These are phyloP conservation scores for Parastagonospora avenae DNA, from an alignment of 2,329 filamentous ascomycete genomes.

Conservation along the genomic window DNA sequence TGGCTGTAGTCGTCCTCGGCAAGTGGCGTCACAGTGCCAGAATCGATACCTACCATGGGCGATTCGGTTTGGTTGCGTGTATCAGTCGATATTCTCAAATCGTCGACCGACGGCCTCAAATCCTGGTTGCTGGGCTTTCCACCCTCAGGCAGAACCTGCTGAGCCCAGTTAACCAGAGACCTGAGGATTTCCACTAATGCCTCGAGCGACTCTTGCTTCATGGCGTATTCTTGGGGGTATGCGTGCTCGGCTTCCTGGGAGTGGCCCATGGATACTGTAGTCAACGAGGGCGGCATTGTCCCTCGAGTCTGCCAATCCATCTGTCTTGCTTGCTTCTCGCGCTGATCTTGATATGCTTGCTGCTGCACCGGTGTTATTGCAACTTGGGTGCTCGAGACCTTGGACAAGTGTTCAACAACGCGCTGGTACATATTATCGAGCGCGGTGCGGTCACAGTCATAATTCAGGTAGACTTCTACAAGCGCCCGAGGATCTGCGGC, in stretches of 20 bases:
- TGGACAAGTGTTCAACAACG: constrained; percentile 91
- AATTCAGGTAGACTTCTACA: constrained; percentile 96
- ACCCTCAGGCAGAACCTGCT: constrained; percentile 64
- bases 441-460: constrained; percentile 90
- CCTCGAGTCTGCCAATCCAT: constrained; percentile 85
- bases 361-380: constrained; percentile 77
- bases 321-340: constrained; percentile 63
- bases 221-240: constrained; percentile 84
- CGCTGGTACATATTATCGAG: constrained; percentile 96
- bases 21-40: constrained; percentile 48
- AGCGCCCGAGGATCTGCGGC: constrained; percentile 84
- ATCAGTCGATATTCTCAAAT: constrained; percentile 77
- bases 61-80: constrained; percentile 65
- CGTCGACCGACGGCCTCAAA: constrained; percentile 60
- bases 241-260: constrained; percentile 66
- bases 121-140: constrained; percentile 51
- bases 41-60: constrained; percentile 62
- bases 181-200: constrained; percentile 85
- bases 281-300: constrained; percentile 85
- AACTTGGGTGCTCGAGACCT: constrained; percentile 80
- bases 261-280: constrained; percentile 72
- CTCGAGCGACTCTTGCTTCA: constrained; percentile 89
- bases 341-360: constrained; percentile 82
- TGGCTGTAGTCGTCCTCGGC: constrained; percentile 88
- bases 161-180: constrained; percentile 91